A percentile compares a stretch with the other conserved stretches of the same genome.
Conservation (phyloP, 2,329 filamentous ascomycete genomes). For the Sarocladium oryzae region DNA sequence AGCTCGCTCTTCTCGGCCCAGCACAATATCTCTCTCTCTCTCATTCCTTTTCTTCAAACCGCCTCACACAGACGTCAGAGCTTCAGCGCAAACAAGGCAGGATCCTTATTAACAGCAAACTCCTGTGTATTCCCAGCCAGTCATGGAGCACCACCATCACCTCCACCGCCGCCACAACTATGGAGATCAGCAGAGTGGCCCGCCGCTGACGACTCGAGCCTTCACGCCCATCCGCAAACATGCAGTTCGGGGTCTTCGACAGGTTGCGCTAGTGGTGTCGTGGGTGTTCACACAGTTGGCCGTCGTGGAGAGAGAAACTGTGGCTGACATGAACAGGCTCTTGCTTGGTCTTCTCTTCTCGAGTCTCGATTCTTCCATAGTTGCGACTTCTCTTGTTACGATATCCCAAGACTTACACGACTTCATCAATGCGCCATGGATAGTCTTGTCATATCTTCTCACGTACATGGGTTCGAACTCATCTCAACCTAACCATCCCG, state of each 20-base stretch:
- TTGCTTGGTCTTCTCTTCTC: slow-evolving; percentile 49
- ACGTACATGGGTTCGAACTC: slow-evolving; percentile 43
- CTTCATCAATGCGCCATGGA: slow-evolving; percentile 47
- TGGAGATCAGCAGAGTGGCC: too few relatives aligned
- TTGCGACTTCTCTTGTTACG: slow-evolving; percentile 51
- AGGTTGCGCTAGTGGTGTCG: slow-evolving; percentile 30
- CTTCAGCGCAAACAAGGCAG: too few relatives aligned
- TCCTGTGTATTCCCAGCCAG: too few relatives aligned
- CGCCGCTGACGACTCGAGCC: neutral
- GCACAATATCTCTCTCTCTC: too few relatives aligned
- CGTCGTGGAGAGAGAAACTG: neutral
- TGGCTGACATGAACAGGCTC: slow-evolving; percentile 30
- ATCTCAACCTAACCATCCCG: neutral
- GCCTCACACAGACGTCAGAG: too few relatives aligned
- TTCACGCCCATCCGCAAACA: slow-evolving; percentile 14
- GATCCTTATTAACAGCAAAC: too few relatives aligned
- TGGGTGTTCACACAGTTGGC: slow-evolving; percentile 13
- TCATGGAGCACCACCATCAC: too few relatives aligned
- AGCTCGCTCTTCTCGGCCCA: too few relatives aligned
- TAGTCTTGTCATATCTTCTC: slow-evolving; percentile 48
- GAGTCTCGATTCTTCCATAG: slow-evolving; percentile 51
- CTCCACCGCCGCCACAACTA: too few relatives aligned
- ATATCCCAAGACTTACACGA: slow-evolving; percentile 47
- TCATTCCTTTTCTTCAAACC: too few relatives aligned
- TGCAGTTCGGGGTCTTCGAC: slow-evolving; percentile 19